Evolutionary conservation across 257 asterid species (phyloP), one percentile per base, ranked within the genome.

Genomic region (Voacanga thouarsii): DNA sequence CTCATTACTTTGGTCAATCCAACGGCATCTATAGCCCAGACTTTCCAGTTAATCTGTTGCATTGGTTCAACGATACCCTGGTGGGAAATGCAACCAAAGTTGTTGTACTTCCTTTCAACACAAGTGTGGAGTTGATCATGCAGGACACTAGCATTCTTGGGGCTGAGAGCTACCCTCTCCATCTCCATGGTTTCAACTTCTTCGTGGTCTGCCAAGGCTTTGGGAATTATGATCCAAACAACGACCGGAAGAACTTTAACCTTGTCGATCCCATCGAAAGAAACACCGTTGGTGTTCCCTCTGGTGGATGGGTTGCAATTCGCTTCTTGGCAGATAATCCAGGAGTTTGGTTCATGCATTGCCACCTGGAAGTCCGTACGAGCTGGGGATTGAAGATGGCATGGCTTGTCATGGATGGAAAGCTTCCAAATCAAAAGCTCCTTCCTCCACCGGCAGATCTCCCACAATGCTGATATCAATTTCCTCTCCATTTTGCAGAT

Each of bases 271-370:
- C 94, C 1, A 82, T 88, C 14, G 94, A 91, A 67, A 88, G 96
- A 77, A 91, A 91, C 60, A 91, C 96, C 3, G 55, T 88, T 26
- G 93, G 97, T 4, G 77, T 91, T 50, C 97, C 97, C 19, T 41
- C 89, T 15, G 94, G 93, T 51, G 97, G 97, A 24, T 91, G 97
- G 94, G 83, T 83, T 18, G 93, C 92, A 66, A 78, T 91, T 68
- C 88, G 97, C 21, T 91, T 89, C 86, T 65, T 82, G 33, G 93
- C 94, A 26, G 92, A 89, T 72, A 91, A 91, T 73, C 74, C 74
- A 3, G 74, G 63, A 57, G 37, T 33, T 33, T 33, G 37, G 37
- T 33, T 33, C 37, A 33, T 33, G 37, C 37, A 33, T 33, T 33
- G 37, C 37, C 86, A 83, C 68, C 65, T 83, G 47, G 86, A 83